Conservation (phyloP, 2,329 filamentous ascomycete genomes). For the Aspergillus piperis region DNA sequence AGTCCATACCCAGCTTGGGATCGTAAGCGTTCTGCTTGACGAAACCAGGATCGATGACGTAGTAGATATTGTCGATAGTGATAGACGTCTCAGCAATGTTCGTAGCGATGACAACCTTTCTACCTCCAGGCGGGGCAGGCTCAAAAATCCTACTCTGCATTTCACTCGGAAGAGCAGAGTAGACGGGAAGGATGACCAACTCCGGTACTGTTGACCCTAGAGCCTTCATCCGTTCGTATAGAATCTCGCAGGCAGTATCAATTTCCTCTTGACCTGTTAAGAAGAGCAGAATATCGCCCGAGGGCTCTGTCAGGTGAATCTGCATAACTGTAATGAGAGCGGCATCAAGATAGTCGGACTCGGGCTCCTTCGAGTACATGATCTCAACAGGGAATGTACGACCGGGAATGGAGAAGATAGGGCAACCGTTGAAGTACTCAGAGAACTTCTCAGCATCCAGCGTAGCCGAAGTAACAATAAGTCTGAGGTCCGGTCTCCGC, state of each 20-base stretch:
- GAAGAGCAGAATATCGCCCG: constrained; percentile 94
- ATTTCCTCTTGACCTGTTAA: constrained; percentile 98
- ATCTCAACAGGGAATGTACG: constrained; percentile 95
- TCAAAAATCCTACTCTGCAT: constrained; percentile 96
- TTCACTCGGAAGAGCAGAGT: constrained; percentile 87
- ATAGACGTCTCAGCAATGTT: constrained; percentile 98
- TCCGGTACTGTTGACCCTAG: constrained; percentile 88
- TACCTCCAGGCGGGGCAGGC: constrained; percentile 77
- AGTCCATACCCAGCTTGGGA: constrained; percentile 96
- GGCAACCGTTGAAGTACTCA: constrained; percentile 90
- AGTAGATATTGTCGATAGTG: constrained; percentile 97
- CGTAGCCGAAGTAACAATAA: constrained; percentile 96
- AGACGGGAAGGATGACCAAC: constrained; percentile 91
- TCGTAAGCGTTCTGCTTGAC: constrained; percentile 98
- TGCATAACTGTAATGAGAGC: constrained; percentile 98
- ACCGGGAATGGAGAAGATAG: constrained; percentile 95
- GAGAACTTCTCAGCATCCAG: constrained; percentile 98
- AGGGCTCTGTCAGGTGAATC: constrained; percentile 89
- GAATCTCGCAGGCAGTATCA: constrained; percentile 87
- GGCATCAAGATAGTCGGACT: constrained; percentile 92
- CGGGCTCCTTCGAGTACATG: constrained; percentile 91
- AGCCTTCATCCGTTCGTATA: constrained; percentile 95
- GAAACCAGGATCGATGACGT: constrained; percentile 94
- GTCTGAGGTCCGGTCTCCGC: constrained; percentile 79
- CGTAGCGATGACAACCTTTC: constrained; percentile 96